Evolutionary conservation across 192 early-diverging fungal genomes (phyloP).

Genomic region (Rhizophagus sp.): DNA sequence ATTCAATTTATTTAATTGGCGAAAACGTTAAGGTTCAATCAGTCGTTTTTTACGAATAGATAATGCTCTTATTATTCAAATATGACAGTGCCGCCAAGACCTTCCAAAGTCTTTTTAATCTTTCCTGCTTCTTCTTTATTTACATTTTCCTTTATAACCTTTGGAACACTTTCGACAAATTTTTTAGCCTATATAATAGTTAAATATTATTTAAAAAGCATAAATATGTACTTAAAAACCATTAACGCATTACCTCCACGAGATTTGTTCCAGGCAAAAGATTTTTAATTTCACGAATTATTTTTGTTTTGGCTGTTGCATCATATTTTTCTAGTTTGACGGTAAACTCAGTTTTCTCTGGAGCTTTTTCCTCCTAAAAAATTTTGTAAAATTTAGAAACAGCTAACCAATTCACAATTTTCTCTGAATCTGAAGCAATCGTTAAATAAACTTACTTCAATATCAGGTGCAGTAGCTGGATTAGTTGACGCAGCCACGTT

Average conservation of each 20-base stretch:
- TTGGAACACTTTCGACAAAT: conserved; percentile 97
- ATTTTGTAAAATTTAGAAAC: not conserved
- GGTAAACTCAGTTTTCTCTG: conserved; percentile 92
- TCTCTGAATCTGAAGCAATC: no score
- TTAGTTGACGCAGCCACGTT: conserved; percentile 64
- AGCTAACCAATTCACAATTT: not conserved
- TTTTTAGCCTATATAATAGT: conserved; percentile 84
- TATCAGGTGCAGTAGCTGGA: conserved; percentile 57
- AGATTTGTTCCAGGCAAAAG: conserved; percentile 91
- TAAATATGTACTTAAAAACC: not conserved
- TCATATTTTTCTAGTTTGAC: conserved; percentile 97
- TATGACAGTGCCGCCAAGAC: conserved; percentile 88
- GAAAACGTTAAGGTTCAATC: not conserved
- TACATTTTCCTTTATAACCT: conserved; percentile 88
- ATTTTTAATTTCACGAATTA: conserved; percentile 97
- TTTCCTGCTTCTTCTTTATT: conserved; percentile 97
- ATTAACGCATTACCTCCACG: conserved; percentile 69
- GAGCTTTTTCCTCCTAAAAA: conserved; percentile 76
- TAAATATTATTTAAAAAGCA: not conserved
- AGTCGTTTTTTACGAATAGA: not conserved
- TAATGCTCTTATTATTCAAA: conserved; percentile 71
- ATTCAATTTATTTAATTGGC: not conserved
- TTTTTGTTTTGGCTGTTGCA: conserved; percentile 92
- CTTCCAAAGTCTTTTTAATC: conserved; percentile 93
- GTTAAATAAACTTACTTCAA: conserved; percentile 41